Base-by-base conservation (phyloP, 257 asterid species). In the Forsythia viridissima region DNA sequence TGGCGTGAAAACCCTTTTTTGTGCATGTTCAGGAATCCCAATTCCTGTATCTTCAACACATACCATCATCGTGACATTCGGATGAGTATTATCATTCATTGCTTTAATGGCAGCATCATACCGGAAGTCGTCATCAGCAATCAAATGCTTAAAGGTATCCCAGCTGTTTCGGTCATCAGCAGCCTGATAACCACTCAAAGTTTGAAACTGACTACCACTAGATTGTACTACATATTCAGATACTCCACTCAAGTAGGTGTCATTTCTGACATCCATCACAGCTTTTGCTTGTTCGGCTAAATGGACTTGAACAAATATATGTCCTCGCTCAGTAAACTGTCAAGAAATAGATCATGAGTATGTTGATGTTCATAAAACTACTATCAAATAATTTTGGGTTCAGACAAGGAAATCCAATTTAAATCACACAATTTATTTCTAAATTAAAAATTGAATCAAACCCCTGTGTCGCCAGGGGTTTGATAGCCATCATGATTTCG, bases 41-140 rank as follows among this genome's bases (percentile, higher is more conserved):
- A 94, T 90, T 34, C 99, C 99, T 0, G 99, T 94, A 70, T 94
- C 99, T 84, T 94, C 99, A 39, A 94, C 99, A 75, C 84, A 83
- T 61, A 94, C 92, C 87, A 89, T 84, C 77, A 94, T 80, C 18
- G 85, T 75, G 75, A 90, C 95, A 38, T 68, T 82, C 57, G 79
- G 88, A 74, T 40, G 69, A 38, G 82, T 75, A 71, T 77, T 81
- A 34, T 81, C 81, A 10, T 70, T 81, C 80, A 40, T 79, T 70
- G 68, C 76, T 66, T 77, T 86, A 34, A 76, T 73, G 20, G 89
- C 69, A 71, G 85, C 38, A 38, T 84, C 88, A 8, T 67, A 83
- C 1, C 40, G 76, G 48, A 78, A 79, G 36, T 87, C 91, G 15
- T 89, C 91, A 43, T 87, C 90, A 38, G 82, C 55, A 69, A 85